Evolutionary conservation across 306 rosid species (phyloP), one percentile per base, ranked within the genome.

Genomic region (Boehmeria nivea): DNA sequence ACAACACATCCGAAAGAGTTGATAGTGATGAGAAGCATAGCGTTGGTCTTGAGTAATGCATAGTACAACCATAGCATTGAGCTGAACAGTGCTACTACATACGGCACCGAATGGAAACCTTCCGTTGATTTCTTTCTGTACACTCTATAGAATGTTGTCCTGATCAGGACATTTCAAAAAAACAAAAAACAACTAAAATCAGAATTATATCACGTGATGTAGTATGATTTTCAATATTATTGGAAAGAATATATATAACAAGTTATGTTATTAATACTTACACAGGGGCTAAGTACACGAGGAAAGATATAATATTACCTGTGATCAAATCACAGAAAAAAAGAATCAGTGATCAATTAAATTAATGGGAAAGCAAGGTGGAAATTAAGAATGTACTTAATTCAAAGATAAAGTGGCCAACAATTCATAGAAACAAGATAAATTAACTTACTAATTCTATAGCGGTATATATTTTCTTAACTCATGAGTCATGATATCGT

Each of bases 231-330:
- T n/a, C n/a, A n/a, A n/a, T n/a, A n/a, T n/a, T n/a, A n/a, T n/a
- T n/a, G n/a, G n/a, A n/a, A n/a, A n/a, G n/a, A n/a, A 55, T 22
- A n/a, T n/a, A n/a, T n/a, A n/a, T n/a, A n/a, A 7, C 14, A 15
- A 39, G 26, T 34, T 1, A 4, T 12, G 15, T n/a, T 1, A 31
- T 15, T 14, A 21, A 10, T 40, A 78, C 96, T 84, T 70, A 91
- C 96, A 81, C 31, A 28, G 99, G 96, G 70, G 99, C 93, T 60
- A 91, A 68, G 87, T 72, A 91, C 6, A 91, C 99, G 78, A 91
- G 16, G 84, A 85, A 57, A 20, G 99, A 91, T 28, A 91, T 64
- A 25, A 87, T 59, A 47, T 91, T 87, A 22, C 99, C 95, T 90
- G 57, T 14, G 71, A 72, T 23, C 45, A 64, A 40, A 69, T 51